phyloP scores from a whole-genome alignment of 2,329 filamentous ascomycete genomes.

The Xylaria sp. region DNA sequence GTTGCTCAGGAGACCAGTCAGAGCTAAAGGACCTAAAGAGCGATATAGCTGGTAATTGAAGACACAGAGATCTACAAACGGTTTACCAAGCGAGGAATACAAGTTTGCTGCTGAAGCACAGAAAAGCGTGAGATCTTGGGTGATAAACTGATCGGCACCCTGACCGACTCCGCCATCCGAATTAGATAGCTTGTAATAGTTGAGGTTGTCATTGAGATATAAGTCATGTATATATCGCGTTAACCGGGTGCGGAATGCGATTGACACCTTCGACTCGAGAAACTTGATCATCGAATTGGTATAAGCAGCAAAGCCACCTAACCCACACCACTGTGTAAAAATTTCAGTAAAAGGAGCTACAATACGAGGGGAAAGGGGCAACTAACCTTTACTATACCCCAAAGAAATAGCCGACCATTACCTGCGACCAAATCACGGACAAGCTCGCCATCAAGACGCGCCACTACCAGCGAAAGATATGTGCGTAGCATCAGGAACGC shows the following conservation, averaged over 20 bases:
- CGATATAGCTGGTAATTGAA: slow-evolving; percentile 98
- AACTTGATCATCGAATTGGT: slow-evolving; percentile 99
- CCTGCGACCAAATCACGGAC: slow-evolving; percentile 96
- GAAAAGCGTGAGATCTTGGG: slow-evolving; percentile 94
- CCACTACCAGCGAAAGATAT: slow-evolving; percentile 93
- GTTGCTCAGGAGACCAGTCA: slow-evolving; percentile 87
- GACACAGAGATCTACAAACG: slow-evolving; percentile 94
- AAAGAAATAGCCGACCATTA: slow-evolving; percentile 86
- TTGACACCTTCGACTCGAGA: slow-evolving; percentile 96
- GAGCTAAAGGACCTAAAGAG: slow-evolving; percentile 86
- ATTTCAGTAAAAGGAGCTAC: slow-evolving; percentile 29
- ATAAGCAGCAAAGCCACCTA: slow-evolving; percentile 93
- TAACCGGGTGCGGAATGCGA: slow-evolving; percentile 93
- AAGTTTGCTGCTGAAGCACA: slow-evolving; percentile 91
- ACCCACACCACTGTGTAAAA: slow-evolving; percentile 78
- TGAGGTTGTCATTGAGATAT: slow-evolving; percentile 93
- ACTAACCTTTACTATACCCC: slow-evolving; percentile 82
- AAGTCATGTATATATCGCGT: slow-evolving; percentile 97
- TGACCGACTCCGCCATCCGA: slow-evolving; percentile 92
- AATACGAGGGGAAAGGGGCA: background rate
- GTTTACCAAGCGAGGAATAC: slow-evolving; percentile 97
- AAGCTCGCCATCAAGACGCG: slow-evolving; percentile 92
- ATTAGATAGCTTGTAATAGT: slow-evolving; percentile 95
- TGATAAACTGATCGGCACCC: slow-evolving; percentile 96
- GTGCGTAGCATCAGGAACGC: slow-evolving; percentile 91